These are phyloP conservation scores for Tulasnella sp. DNA, from an alignment of 768 basidiomycete genomes.

Conservation along the genomic window DNA sequence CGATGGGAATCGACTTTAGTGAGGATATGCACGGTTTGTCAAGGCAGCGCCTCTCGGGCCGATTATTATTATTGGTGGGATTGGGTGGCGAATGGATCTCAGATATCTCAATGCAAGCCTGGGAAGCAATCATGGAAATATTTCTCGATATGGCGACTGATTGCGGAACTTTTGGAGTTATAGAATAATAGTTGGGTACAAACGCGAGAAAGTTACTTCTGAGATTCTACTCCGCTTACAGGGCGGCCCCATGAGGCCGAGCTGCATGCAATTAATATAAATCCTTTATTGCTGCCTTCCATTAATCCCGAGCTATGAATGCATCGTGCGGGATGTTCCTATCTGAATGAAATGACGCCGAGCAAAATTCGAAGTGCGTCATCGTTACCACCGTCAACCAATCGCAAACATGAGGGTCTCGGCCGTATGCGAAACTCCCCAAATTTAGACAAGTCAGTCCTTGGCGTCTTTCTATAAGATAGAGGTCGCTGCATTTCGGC, in stretches of 20 bases:
- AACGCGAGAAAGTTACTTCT: not conserved
- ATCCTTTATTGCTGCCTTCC: not conserved
- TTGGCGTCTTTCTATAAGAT: not conserved
- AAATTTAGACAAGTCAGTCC: not conserved
- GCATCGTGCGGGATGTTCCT: not conserved
- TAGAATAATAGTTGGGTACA: not conserved
- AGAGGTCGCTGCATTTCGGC: not conserved
- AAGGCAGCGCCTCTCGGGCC: not conserved
- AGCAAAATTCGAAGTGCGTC: not conserved
- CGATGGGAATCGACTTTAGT: not conserved
- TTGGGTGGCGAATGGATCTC: slow-evolving; percentile 1
- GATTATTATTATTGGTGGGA: not conserved
- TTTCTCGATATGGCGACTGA: not conserved
- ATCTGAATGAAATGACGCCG: not conserved
- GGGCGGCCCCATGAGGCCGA: not conserved
- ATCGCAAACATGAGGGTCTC: not conserved
- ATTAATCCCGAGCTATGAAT: not conserved
- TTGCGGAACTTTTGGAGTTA: not conserved
- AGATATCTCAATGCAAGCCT: not conserved
- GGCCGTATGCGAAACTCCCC: not conserved
- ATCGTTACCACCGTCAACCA: not conserved
- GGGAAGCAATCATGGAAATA: not conserved
- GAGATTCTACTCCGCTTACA: not conserved
- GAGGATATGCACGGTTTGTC: not conserved
- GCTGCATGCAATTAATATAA: not conserved